Evolutionary conservation across 306 rosid genomes (phyloP), one percentile per base, ranked within the genome.

Genomic region (Prunus dulcis): DNA sequence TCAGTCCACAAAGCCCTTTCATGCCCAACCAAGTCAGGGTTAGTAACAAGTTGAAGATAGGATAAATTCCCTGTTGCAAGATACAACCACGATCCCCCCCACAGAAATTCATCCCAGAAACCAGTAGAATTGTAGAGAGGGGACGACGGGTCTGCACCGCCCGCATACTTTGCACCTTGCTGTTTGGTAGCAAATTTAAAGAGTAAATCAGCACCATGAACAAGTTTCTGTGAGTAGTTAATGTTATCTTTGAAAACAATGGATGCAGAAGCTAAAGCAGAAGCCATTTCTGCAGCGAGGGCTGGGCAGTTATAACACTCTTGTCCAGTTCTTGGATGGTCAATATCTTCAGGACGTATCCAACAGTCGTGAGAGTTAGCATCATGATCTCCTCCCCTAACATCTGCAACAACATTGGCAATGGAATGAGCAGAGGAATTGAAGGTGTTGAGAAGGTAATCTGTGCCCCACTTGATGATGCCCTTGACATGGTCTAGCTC

Each of bases 11-110:
- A 87, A 63, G 87, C 91, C 55, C 85, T 87, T 0, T 87, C 93
- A 34, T 81, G 86, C 74, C 71, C 79, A 57, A 84, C 93, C 11
- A 87, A 22, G 77, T 82, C 83, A 53, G 89, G 89, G 56, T 79
- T 34, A 73, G 91, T 83, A 34, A 87, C 91, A 78, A 89, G 86
- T 69, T 76, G 81, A 22, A 89, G 91, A 73, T 89, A 89, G 3
- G 89, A 81, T 8, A 81, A 72, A 56, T 87, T 89, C 61, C 93
- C 91, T 14, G 93, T 87, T 11, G 91, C 93, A 65, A 71, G 87
- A 76, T 89, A 89, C 87, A 89, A 82, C 91, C 93, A 89, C 20
- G 93, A 89, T 0, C 88, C 88, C 72, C 91, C 93, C 93, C 91
- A 89, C 18, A 89, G 78, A 56, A 65, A 85, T 76, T 89, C 93